phyloP scores from a whole-genome alignment of 345 rosid genomes.

The Orychophragmus violaceus region DNA sequence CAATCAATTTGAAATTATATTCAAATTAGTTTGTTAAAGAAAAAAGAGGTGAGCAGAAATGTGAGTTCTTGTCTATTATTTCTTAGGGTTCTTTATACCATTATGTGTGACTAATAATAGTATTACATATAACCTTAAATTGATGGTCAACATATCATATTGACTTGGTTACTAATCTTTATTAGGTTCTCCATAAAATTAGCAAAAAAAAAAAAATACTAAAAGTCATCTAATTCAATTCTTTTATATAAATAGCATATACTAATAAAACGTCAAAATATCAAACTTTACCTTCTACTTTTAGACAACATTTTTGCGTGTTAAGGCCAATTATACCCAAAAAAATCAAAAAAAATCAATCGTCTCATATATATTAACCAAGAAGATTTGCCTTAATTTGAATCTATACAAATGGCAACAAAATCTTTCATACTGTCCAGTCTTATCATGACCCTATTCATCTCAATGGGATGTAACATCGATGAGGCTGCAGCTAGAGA shows the following conservation, averaged over 20 bases:
- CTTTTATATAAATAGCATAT: neutral
- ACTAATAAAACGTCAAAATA: neutral
- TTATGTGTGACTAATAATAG: conserved; percentile 12
- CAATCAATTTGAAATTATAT: conserved; percentile 20
- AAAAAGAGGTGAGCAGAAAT: conserved; percentile 16
- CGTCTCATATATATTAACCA: conserved; percentile 5
- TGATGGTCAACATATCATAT: conserved; percentile 1
- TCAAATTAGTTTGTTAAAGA: conserved; percentile 30
- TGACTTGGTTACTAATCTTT: neutral
- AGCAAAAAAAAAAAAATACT: no score
- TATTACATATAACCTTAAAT: neutral
- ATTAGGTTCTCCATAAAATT: conserved; percentile 14
- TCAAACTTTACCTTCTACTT: neutral
- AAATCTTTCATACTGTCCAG: neutral
- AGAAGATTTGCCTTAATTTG: neutral
- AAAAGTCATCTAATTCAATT: neutral
- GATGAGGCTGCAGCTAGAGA: conserved; percentile 20
- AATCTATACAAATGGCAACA: conserved; percentile 12
- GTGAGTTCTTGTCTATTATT: neutral
- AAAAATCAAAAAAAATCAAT: no score
- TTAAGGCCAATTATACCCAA: no score
- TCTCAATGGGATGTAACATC: conserved; percentile 10
- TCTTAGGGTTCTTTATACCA: conserved; percentile 1
- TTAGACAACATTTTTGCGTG: neutral
- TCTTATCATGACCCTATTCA: conserved; percentile 5